Percentiles rank a stretch among this genome's conserved stretches.
phyloP scores from a whole-genome alignment of 805 yeast genomes.

The Blastobotrys terrestris region DNA sequence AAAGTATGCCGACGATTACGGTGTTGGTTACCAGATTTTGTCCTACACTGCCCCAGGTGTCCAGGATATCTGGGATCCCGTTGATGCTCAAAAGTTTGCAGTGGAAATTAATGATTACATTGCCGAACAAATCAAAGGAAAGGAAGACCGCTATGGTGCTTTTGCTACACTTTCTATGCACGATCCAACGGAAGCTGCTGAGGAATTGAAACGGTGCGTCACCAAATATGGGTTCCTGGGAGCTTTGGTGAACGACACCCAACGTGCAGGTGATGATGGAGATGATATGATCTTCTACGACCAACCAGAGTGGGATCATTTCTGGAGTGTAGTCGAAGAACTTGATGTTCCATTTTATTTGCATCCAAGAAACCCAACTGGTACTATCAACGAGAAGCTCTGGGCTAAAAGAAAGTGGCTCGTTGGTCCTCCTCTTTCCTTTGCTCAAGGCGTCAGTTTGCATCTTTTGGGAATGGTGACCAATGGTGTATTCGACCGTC shows the following conservation, averaged over 20 bases:
- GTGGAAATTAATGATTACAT: slow-evolving; percentile 3
- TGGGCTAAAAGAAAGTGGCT: background rate
- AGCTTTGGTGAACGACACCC: slow-evolving; percentile 5
- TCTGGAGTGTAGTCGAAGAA: background rate
- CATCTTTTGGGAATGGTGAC: background rate
- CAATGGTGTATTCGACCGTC: background rate
- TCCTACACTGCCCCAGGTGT: slow-evolving; percentile 4
- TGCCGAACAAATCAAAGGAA: slow-evolving; percentile 5
- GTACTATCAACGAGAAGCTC: background rate
- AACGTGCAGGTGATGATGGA: background rate
- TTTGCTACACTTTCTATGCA: slow-evolving; percentile 8
- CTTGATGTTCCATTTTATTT: background rate
- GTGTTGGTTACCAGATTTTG: slow-evolving; percentile 3
- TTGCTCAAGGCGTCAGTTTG: background rate
- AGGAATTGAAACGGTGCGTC: slow-evolving; percentile 3
- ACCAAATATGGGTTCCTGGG: slow-evolving; percentile 1
- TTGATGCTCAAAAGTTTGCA: slow-evolving; percentile 2
- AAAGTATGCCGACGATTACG: slow-evolving; percentile 2
- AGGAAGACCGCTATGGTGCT: slow-evolving; percentile 6
- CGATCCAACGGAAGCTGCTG: slow-evolving; percentile 8
- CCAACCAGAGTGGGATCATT: background rate
- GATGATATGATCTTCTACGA: background rate
- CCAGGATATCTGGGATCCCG: slow-evolving; percentile 5
- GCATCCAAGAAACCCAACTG: background rate
- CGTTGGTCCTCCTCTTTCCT: background rate